These are phyloP conservation scores for Murraya koenigii DNA, from an alignment of 345 rosid genomes.

Conservation along the genomic window DNA sequence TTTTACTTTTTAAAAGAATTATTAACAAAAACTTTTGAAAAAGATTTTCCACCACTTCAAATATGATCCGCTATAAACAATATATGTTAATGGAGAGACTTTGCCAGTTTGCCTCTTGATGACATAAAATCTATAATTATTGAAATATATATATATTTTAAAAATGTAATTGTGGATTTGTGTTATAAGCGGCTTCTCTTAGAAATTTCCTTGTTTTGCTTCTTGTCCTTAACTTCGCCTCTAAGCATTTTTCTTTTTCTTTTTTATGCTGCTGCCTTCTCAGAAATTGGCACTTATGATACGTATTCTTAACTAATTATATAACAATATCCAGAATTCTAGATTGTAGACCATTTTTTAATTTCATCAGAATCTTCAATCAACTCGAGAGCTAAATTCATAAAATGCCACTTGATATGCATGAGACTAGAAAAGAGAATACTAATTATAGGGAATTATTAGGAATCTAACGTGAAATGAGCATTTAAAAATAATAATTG, in stretches of 20 bases:
- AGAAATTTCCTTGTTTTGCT: neutral
- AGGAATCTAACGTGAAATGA: neutral
- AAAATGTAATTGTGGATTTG: neutral
- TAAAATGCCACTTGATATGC: neutral
- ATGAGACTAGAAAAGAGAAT: no score
- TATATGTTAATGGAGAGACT: slow-evolving; percentile 16
- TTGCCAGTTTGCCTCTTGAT: slow-evolving; percentile 34
- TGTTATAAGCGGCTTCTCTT: neutral
- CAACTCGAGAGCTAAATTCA: neutral
- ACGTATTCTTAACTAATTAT: slow-evolving; percentile 3
- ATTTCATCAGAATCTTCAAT: neutral
- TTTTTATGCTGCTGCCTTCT: neutral
- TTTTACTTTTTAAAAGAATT: slow-evolving; percentile 50
- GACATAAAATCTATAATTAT: neutral
- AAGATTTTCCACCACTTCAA: neutral
- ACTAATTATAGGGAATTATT: neutral
- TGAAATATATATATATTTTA: slow-evolving; percentile 3
- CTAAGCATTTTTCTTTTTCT: slow-evolving; percentile 6
- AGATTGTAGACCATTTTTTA: no score
- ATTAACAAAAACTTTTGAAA: neutral
- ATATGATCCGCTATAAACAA: neutral
- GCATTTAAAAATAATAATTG: no score
- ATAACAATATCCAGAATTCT: neutral
- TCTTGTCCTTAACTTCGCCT: slow-evolving; percentile 24
- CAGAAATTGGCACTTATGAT: neutral